Evolutionary conservation across 2,329 filamentous ascomycete genomes (phyloP).

Genomic region (Tolypocladium ovalisporum): DNA sequence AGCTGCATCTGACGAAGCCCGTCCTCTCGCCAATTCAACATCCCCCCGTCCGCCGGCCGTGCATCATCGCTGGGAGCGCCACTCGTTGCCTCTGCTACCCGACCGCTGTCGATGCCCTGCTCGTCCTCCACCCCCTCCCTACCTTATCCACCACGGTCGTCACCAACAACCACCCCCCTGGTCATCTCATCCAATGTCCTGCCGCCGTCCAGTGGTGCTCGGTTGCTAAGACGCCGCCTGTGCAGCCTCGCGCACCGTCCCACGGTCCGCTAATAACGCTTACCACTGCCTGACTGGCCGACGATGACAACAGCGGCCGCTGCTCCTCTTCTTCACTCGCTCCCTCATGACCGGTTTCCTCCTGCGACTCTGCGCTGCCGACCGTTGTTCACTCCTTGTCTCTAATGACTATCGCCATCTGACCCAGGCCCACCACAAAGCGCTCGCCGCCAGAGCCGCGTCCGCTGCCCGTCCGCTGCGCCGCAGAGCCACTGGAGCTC

Average conservation of each 20-base stretch:
- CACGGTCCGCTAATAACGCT: not conserved
- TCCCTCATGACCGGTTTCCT: slow-evolving; percentile 36
- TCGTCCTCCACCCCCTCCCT: not conserved
- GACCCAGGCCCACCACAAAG: slow-evolving; percentile 25
- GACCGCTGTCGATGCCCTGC: not conserved
- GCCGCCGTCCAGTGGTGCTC: not conserved
- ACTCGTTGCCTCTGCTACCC: not conserved
- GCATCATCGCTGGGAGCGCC: not conserved
- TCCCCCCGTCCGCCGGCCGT: not conserved
- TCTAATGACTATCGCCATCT: slow-evolving; percentile 32
- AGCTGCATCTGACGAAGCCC: not conserved
- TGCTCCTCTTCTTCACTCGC: slow-evolving; percentile 9
- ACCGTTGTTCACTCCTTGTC: slow-evolving; percentile 33
- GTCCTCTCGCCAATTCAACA: not conserved
- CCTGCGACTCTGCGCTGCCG: slow-evolving; percentile 34
- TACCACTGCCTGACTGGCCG: not conserved
- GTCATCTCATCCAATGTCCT: not conserved
- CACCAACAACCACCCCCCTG: not conserved
- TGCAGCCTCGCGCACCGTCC: not conserved
- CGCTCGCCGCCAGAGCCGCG: slow-evolving; percentile 30
- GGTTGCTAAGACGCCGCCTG: slow-evolving; percentile 1
- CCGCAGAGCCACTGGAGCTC: slow-evolving; percentile 23
- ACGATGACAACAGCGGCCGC: slow-evolving; percentile 5
- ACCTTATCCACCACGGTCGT: not conserved
- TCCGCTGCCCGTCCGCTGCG: slow-evolving; percentile 21